phyloP scores from a whole-genome alignment of 257 asterid genomes.

The Petunia secreta region DNA sequence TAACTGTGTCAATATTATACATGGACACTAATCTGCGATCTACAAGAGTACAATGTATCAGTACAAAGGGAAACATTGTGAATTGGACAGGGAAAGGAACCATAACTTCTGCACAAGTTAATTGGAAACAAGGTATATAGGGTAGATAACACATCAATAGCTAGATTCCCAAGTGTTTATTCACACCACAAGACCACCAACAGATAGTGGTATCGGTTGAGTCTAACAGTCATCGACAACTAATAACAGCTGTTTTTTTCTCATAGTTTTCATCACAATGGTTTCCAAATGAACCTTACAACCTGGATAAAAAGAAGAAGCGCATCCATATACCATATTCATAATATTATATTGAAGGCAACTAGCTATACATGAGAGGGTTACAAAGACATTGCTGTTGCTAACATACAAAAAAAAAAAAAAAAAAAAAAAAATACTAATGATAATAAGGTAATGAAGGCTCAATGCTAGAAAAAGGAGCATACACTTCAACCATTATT shows the following conservation, averaged over 20 bases:
- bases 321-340: not conserved
- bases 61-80: not conserved
- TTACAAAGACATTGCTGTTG: constrained; percentile 3
- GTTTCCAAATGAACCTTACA: not conserved
- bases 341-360: not conserved
- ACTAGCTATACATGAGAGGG: constrained; percentile 1
- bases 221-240: too few species aligned
- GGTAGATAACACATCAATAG: too few species aligned
- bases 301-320: not conserved
- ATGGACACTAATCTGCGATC: not conserved
- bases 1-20: too few species aligned
- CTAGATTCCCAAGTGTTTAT: too few species aligned
- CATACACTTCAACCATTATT: not conserved
- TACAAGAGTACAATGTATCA: not conserved
- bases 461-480: constrained; percentile 10
- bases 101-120: too few species aligned
- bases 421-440: not conserved
- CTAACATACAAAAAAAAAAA: constrained; percentile 21
- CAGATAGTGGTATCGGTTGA: too few species aligned
- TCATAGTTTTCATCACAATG: too few species aligned
- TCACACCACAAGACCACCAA: too few species aligned
- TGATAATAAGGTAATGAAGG: not conserved
- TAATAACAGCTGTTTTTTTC: too few species aligned
- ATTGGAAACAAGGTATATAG: too few species aligned
- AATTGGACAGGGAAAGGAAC: not conserved